phyloP scores from a whole-genome alignment of 2,329 filamentous ascomycete species.

The Trichoderma sp. region DNA sequence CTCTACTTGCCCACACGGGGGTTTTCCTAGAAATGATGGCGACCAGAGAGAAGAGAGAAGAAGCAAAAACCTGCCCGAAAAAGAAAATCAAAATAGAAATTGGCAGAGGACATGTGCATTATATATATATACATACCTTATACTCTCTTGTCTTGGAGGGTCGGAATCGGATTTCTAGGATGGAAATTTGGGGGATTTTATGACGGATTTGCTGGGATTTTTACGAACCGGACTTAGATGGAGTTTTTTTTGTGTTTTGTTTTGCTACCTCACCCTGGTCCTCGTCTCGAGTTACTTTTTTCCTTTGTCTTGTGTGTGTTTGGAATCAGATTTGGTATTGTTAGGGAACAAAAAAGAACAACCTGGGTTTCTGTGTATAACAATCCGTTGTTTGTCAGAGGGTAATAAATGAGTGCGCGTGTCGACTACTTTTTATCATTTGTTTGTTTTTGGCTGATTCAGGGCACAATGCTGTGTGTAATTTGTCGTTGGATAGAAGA shows the following conservation, averaged over 20 bases:
- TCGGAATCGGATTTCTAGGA: slow-evolving; percentile 5
- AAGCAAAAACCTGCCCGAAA: not conserved
- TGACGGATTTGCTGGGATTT: slow-evolving; percentile 21
- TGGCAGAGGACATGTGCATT: not conserved
- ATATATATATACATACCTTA: not conserved
- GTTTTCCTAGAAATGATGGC: slow-evolving; percentile 33
- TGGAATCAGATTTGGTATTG: not conserved
- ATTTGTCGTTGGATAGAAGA: not conserved
- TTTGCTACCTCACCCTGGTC: not conserved
- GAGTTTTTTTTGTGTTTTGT: slow-evolving; percentile 5
- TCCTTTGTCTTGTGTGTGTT: not conserved
- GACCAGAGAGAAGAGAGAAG: slow-evolving; percentile 12
- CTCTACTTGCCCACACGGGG: slow-evolving; percentile 54
- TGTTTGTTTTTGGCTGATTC: not conserved
- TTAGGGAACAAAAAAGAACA: not conserved
- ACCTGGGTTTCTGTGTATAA: not conserved
- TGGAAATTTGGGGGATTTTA: slow-evolving; percentile 12
- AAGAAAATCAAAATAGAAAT: slow-evolving; percentile 8
- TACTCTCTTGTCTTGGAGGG: not conserved
- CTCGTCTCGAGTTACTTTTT: not conserved
- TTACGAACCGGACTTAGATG: slow-evolving; percentile 21
- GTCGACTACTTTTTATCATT: not conserved
- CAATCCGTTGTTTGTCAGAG: not conserved
- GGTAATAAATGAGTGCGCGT: not conserved
- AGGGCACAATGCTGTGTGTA: slow-evolving; percentile 1